Evolutionary conservation across 345 rosid genomes (phyloP), one percentile per base, ranked within the genome.

Genomic region (Brassica juncea): DNA sequence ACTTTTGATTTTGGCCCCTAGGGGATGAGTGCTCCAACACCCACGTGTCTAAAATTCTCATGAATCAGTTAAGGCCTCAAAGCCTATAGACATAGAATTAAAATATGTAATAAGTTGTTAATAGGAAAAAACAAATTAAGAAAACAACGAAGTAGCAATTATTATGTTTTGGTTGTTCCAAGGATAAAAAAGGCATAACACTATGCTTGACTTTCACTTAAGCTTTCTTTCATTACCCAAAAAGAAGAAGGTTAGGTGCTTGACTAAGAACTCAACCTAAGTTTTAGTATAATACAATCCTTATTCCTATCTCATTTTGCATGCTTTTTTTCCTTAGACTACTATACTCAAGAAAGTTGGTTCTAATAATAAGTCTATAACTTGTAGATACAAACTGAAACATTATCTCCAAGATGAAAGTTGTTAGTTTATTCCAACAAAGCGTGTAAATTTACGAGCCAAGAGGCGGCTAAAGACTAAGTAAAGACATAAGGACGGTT

Each of bases 121-220:
- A 23, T 1, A 19, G 6, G 7, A 11, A 42, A 21, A 68, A 71
- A 62, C 11, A 25, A 71, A 55, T 44, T 54, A 78, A 72, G 47
- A 37, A 65, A 72, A 72, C 62, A 72, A 49, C 0, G 28, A 59
- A 31, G 35, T 39, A 39, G 63, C 62, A 66, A 66, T 79, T 8
- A 80, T 80, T 27, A 73, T 68, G 70, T 61, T 74, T 68, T 74
- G 70, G 71, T 34, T 68, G 82, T 71, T 74, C 82, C 78, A 74
- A 80, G n/a, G 71, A 12, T 35, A 54, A 74, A 52, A 47, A 70
- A 68, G 19, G 42, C 23, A 35, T 52, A 14, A 60, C 63, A 68
- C 66, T 63, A 80, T 68, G 78, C 82, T 74, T 80, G 74, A 28
- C 79, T 74, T 80, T 79, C 79, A 80, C 83, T 80, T 74, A 69